Percentiles rank a stretch among this genome's conserved stretches.
phyloP scores from a whole-genome alignment of 2,329 filamentous ascomycete genomes.

The Botrytis cinerea region DNA sequence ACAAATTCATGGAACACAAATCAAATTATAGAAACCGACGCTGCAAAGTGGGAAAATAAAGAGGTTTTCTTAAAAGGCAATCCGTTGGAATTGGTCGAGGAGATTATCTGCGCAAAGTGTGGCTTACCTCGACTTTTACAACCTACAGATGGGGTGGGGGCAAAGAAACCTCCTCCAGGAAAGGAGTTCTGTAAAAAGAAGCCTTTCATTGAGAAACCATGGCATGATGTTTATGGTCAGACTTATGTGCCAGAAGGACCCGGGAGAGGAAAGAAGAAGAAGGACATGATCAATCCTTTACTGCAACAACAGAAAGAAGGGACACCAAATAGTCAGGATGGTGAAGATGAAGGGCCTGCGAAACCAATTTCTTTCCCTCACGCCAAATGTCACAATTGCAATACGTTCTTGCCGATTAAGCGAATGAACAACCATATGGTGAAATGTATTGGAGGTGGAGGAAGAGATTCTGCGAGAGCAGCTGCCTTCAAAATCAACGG shows the following conservation, averaged over 20 bases:
- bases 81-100: slow-evolving; percentile 67
- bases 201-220: slow-evolving; percentile 73
- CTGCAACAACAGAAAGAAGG: slow-evolving; percentile 35
- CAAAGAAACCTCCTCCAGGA: slow-evolving; percentile 64
- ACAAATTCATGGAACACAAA: slow-evolving; percentile 50
- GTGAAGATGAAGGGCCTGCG: slow-evolving; percentile 50
- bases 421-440: slow-evolving; percentile 69
- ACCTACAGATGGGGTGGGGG: slow-evolving; percentile 70
- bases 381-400: slow-evolving; percentile 68
- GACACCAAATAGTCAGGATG: slow-evolving; percentile 50
- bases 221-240: slow-evolving; percentile 80
- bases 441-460: slow-evolving; percentile 66
- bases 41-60: slow-evolving; percentile 69
- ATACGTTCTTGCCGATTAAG: slow-evolving; percentile 64
- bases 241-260: slow-evolving; percentile 74
- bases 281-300: slow-evolving; percentile 63
- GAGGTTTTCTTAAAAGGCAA: slow-evolving; percentile 70
- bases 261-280: slow-evolving; percentile 80
- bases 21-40: slow-evolving; percentile 62
- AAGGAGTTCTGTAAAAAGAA: slow-evolving; percentile 78
- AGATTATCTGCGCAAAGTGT: slow-evolving; percentile 74
- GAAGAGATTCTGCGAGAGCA: slow-evolving; percentile 61
- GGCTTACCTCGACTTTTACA: slow-evolving; percentile 72
- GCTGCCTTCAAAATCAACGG: slow-evolving; percentile 65
- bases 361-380: slow-evolving; percentile 66